Evolutionary conservation across 306 rosid genomes (phyloP).

Genomic region (Corylus americana): DNA sequence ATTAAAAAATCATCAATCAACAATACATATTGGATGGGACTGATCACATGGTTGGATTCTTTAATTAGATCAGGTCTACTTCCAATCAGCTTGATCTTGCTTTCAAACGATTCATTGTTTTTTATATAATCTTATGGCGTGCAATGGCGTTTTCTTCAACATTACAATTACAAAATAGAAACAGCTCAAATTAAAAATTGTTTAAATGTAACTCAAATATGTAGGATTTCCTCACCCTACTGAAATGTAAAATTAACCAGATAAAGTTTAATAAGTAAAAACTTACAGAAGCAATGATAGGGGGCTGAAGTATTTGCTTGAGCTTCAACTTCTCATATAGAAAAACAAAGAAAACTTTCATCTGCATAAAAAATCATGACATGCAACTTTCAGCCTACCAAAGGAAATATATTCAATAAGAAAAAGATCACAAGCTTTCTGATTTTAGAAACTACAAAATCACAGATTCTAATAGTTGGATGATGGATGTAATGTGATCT

Average conservation of each 20-base stretch:
- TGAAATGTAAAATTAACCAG: slow-evolving; percentile 5
- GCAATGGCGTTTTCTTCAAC: background rate
- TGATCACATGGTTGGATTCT: background rate
- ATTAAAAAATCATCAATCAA: background rate
- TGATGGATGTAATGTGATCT: background rate
- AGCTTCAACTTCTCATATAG: slow-evolving; percentile 84
- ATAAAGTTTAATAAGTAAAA: slow-evolving; percentile 17
- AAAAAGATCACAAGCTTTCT: background rate
- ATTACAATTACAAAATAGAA: background rate
- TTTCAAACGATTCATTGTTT: background rate
- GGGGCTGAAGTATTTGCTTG: slow-evolving; percentile 89
- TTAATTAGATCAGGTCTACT: background rate
- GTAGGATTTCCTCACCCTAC: slow-evolving; percentile 7
- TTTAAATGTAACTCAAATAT: background rate
- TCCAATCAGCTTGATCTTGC: background rate
- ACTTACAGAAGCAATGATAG: slow-evolving; percentile 97
- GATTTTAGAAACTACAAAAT: background rate
- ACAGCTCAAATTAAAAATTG: background rate
- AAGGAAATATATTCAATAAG: background rate
- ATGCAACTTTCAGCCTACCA: slow-evolving; percentile 6
- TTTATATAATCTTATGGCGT: background rate
- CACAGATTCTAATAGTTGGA: slow-evolving; percentile 1
- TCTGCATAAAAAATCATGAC: slow-evolving; percentile 52
- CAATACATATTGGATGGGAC: background rate
- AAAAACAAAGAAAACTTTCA: slow-evolving; percentile 34